phyloP scores from a whole-genome alignment of 257 asterid genomes.

The Solanum paucissectum region DNA sequence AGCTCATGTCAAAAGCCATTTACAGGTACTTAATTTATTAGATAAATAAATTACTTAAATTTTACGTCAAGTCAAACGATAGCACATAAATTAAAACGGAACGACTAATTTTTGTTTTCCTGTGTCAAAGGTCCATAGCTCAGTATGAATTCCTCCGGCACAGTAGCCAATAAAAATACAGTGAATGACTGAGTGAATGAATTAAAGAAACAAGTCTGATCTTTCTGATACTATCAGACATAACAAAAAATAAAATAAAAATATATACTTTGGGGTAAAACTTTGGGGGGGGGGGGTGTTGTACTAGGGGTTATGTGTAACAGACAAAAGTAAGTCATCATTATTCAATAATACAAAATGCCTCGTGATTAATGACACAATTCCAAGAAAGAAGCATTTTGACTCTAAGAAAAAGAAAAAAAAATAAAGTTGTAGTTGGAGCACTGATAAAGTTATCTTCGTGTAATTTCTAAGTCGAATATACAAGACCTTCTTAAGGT shows the following conservation, averaged over 20 bases:
- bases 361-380: constrained; percentile 47
- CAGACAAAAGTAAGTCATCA: constrained; percentile 75
- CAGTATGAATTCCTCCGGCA: constrained; percentile 52
- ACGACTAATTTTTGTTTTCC: neutral
- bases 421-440: neutral
- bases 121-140: neutral
- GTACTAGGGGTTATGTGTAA: neutral
- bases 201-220: constrained; percentile 41
- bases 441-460: neutral
- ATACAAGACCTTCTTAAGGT: neutral
- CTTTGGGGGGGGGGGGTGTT: fast-evolving
- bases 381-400: constrained; percentile 4
- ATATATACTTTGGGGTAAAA: neutral
- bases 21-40: constrained; percentile 42
- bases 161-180: constrained; percentile 72
- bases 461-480: neutral
- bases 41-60: neutral
- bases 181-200: constrained; percentile 49
- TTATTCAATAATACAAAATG: constrained; percentile 57
- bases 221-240: constrained; percentile 15
- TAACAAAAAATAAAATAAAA: neutral
- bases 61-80: neutral
- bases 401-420: neutral
- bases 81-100: fast-evolving
- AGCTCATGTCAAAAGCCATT: constrained; percentile 90